These are phyloP conservation scores for Protea cynaroides DNA, from an alignment of 164 flowering plant genomes.

Conservation along the genomic window DNA sequence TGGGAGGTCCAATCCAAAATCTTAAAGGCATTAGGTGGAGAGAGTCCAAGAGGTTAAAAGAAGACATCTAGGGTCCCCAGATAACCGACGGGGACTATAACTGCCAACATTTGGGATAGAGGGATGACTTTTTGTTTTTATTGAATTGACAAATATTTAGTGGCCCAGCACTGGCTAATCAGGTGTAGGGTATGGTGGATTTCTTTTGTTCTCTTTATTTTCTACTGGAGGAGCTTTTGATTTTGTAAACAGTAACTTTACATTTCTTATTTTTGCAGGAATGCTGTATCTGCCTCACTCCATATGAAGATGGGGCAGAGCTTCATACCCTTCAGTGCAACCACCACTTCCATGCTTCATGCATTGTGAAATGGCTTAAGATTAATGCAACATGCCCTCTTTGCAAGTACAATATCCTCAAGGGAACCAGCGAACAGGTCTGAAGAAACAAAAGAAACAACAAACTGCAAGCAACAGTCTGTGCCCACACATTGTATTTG, in stretches of 20 bases:
- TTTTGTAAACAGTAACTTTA: neutral
- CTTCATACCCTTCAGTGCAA: slow-evolving; percentile 66
- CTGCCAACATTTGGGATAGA: too few species aligned
- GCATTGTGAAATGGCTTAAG: slow-evolving; percentile 76
- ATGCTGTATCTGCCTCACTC: slow-evolving; percentile 66
- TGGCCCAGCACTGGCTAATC: too few species aligned
- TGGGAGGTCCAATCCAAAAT: too few species aligned
- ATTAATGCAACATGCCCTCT: slow-evolving; percentile 79
- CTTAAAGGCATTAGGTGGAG: too few species aligned
- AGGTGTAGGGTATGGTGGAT: too few species aligned
- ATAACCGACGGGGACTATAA: too few species aligned
- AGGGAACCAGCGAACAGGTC: slow-evolving; percentile 34
- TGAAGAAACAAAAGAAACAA: neutral
- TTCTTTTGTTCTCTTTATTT: too few species aligned
- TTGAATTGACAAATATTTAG: too few species aligned
- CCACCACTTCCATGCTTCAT: slow-evolving; percentile 61
- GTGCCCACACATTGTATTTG: neutral
- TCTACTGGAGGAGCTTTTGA: too few species aligned
- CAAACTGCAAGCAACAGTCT: neutral
- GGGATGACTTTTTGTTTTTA: too few species aligned
- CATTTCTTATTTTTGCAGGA: slow-evolving; percentile 28
- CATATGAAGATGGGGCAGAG: slow-evolving; percentile 66
- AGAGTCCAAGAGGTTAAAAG: too few species aligned
- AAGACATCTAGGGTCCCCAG: too few species aligned
- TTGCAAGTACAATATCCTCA: slow-evolving; percentile 73